phyloP scores from a whole-genome alignment of 129 eudicot genomes.

The Cynara cardunculus region DNA sequence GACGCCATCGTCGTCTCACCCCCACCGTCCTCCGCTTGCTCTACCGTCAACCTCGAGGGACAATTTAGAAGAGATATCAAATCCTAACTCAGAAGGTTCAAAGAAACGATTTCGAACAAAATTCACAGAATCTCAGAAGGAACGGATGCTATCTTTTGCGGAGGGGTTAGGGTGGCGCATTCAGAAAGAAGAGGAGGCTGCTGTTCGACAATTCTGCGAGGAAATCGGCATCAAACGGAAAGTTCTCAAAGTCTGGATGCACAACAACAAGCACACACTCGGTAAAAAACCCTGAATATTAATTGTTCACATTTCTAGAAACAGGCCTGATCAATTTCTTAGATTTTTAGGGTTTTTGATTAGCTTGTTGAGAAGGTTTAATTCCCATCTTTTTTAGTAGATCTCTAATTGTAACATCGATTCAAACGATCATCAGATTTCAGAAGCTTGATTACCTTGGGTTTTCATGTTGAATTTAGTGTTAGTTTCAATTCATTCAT shows the following conservation, averaged over 20 bases:
- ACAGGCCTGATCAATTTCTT: neutral
- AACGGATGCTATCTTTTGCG: slow-evolving; percentile 51
- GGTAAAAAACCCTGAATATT: slow-evolving; percentile 47
- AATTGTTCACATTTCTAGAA: neutral
- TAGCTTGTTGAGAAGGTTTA: neutral
- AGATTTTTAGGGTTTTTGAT: neutral
- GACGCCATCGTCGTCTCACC: slow-evolving; percentile 28
- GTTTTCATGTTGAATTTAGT: neutral
- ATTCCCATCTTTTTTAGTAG: neutral
- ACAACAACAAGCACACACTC: slow-evolving; percentile 67
- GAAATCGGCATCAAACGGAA: slow-evolving; percentile 57
- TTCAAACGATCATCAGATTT: neutral
- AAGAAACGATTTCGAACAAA: slow-evolving; percentile 51
- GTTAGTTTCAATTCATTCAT: neutral
- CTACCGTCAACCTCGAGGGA: slow-evolving; percentile 55
- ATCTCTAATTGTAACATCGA: neutral
- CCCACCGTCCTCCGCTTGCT: slow-evolving; percentile 36
- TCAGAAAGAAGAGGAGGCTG: slow-evolving; percentile 50
- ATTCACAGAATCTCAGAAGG: slow-evolving; percentile 64
- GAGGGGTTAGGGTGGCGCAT: slow-evolving; percentile 62
- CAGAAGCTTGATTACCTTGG: neutral
- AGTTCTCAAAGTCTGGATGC: slow-evolving; percentile 78
- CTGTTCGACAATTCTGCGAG: slow-evolving; percentile 45
- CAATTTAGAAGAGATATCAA: slow-evolving; percentile 36
- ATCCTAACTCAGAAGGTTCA: slow-evolving; percentile 6